A percentile compares a stretch with the other conserved stretches of the same genome.
Conservation (phyloP, 768 basidiomycete genomes). For the Leccinellum luteum region DNA sequence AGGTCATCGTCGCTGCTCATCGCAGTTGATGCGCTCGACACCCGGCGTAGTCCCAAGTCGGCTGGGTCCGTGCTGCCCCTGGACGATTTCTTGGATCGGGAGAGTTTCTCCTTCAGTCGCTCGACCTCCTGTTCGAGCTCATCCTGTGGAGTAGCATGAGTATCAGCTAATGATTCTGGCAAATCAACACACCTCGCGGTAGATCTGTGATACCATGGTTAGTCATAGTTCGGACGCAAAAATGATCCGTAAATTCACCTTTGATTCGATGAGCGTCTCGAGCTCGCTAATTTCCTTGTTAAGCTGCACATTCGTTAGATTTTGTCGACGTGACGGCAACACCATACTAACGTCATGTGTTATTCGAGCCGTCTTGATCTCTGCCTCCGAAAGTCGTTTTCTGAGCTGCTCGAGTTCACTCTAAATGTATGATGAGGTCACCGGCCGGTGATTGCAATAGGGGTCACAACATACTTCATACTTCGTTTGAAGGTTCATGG, state of each 20-base stretch:
- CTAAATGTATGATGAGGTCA: conserved; percentile 32
- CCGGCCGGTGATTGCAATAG: not conserved
- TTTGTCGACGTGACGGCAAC: not conserved
- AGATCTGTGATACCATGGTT: conserved; percentile 52
- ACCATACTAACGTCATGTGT: conserved; percentile 59
- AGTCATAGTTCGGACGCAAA: not conserved
- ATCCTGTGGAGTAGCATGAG: conserved; percentile 47
- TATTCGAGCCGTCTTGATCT: conserved; percentile 71
- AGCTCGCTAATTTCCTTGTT: conserved; percentile 92
- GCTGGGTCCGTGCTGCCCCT: conserved; percentile 41
- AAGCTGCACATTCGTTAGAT: conserved; percentile 45
- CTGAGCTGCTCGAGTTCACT: conserved; percentile 66
- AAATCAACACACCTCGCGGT: conserved; percentile 59
- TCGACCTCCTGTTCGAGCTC: conserved; percentile 87
- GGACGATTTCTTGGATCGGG: conserved; percentile 56
- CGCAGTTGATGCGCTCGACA: conserved; percentile 22
- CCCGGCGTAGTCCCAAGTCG: conserved; percentile 28
- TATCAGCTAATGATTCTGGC: not conserved
- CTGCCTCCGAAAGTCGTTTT: conserved; percentile 64
- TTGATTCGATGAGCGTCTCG: conserved; percentile 90
- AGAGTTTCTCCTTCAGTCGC: conserved; percentile 66
- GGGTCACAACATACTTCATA: conserved; percentile 47
- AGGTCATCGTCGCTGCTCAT: conserved; percentile 24
- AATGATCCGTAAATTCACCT: conserved; percentile 45
- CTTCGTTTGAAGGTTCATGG: conserved; percentile 41